Evolutionary conservation across 73 alveolate species (phyloP), one percentile per base, ranked within the genome.

Genomic region (Uronychia binucleata): DNA sequence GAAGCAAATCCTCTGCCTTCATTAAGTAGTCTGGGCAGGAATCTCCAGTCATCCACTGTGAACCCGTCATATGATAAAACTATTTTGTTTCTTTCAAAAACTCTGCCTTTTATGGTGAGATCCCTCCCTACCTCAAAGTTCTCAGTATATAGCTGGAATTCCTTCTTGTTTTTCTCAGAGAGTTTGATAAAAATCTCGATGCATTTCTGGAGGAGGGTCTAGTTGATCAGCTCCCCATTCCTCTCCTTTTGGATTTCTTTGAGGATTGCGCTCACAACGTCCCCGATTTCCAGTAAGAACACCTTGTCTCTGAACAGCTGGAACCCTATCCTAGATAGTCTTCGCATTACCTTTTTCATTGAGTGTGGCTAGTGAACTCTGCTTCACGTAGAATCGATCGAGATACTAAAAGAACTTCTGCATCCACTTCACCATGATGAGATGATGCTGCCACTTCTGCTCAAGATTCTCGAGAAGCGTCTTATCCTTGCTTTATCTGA

Each of bases 361-460:
- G 78, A 94, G 81, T 0, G 96, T 88, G 46, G 88, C 92, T 8
- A 94, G 91, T 13, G 96, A 91, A 83, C 87, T 85, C 76, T 90
- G 82, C 88, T 94, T 86, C 29, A 94, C 98, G 74, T 94, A 94
- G 83, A 83, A 92, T 67, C 96, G 88, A 59, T 94, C 98, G 80
- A 91, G 94, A 87, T 94, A 94, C 32, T 92, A 74, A 86, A 94
- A 94, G 91, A 93, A 88, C 34, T 93, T 74, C 67, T 89, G 93
- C 95, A 94, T 90, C 98, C 98, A 94, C 77, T 87, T 82, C 59
- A 94, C 94, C 84, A 91, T 87, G 33, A 94, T 81, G 79, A 88
- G 86, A 90, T 94, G 98, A 74, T 91, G 79, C 34, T 59, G 75
- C 98, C 98, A 94, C 77, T 87, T 78, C n/a, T 74, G 75, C 35